Evolutionary conservation across 345 rosid species (phyloP).

Genomic region (Citrus trifoliata): DNA sequence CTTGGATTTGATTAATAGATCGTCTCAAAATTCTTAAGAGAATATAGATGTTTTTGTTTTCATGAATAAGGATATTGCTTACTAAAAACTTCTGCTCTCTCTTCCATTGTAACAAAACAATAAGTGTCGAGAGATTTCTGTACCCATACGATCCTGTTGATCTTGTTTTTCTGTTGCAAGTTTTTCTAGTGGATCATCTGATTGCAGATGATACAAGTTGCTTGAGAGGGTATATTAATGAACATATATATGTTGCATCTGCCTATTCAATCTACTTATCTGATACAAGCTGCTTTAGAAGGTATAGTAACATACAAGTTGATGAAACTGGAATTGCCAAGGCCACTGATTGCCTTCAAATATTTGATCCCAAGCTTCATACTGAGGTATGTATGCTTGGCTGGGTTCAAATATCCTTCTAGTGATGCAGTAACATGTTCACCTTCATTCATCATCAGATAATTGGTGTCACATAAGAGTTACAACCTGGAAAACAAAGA

Average conservation of each 20-base stretch:
- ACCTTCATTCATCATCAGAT: not conserved
- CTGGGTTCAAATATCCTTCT: not conserved
- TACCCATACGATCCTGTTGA: not conserved
- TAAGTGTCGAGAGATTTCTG: not conserved
- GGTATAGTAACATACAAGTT: too few species aligned
- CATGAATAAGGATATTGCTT: not conserved
- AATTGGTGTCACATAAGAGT: not conserved
- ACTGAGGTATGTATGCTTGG: not conserved
- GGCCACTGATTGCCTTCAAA: not conserved
- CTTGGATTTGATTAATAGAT: slow-evolving; percentile 29
- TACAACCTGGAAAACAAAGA: not conserved
- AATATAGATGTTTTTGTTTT: not conserved
- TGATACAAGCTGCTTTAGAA: too few species aligned
- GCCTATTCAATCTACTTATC: too few species aligned
- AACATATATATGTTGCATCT: too few species aligned
- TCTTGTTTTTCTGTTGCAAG: not conserved
- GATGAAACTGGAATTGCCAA: not conserved
- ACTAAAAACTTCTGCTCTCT: not conserved
- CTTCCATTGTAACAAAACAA: not conserved
- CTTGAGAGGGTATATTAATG: too few species aligned
- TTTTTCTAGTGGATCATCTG: too few species aligned
- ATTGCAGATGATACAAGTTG: not conserved
- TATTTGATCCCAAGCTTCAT: not conserved
- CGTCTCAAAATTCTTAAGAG: not conserved
- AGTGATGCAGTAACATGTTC: not conserved